A percentile compares a stretch with the other conserved stretches of the same genome.
Conservation (phyloP, 768 basidiomycete genomes). For the Leccinum uliginosum region DNA sequence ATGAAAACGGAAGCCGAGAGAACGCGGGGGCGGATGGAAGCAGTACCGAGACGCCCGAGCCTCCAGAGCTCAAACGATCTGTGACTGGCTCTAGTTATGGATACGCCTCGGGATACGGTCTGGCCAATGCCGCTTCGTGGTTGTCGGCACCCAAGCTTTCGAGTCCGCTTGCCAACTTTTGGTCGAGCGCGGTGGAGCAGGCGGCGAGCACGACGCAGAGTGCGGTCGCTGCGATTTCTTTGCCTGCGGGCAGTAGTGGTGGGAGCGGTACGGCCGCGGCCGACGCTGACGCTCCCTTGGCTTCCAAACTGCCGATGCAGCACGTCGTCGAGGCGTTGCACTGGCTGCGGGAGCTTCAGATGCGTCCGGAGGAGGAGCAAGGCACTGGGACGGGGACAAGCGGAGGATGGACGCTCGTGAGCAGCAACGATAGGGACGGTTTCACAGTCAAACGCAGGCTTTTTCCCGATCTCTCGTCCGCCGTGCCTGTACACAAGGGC, state of each 20-base stretch:
- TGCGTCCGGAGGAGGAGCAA: slow-evolving; percentile 38
- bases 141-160: slow-evolving; percentile 61
- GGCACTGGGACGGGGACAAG: neutral
- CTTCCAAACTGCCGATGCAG: slow-evolving; percentile 68
- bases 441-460: slow-evolving; percentile 71
- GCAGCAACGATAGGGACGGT: slow-evolving; percentile 54
- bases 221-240: slow-evolving; percentile 70
- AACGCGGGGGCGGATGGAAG: slow-evolving; percentile 1
- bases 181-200: slow-evolving; percentile 71
- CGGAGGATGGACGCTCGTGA: slow-evolving; percentile 69
- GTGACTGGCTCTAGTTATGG: neutral
- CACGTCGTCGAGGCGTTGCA: slow-evolving; percentile 79
- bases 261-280: slow-evolving; percentile 19
- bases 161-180: slow-evolving; percentile 67
- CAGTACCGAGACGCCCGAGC: slow-evolving; percentile 23
- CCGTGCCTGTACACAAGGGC: slow-evolving; percentile 81
- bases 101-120: neutral
- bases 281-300: slow-evolving; percentile 41
- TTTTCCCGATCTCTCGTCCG: slow-evolving; percentile 71
- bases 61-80: slow-evolving; percentile 10
- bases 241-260: slow-evolving; percentile 38
- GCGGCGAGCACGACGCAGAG: slow-evolving; percentile 70
- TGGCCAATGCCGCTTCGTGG: slow-evolving; percentile 35
- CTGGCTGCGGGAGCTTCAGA: slow-evolving; percentile 73
- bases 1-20: slow-evolving; percentile 11